Percentiles rank a stretch among this genome's conserved stretches.
Conservation (phyloP, 192 early-diverging fungal species). For the Polychytrium aggregatum region DNA sequence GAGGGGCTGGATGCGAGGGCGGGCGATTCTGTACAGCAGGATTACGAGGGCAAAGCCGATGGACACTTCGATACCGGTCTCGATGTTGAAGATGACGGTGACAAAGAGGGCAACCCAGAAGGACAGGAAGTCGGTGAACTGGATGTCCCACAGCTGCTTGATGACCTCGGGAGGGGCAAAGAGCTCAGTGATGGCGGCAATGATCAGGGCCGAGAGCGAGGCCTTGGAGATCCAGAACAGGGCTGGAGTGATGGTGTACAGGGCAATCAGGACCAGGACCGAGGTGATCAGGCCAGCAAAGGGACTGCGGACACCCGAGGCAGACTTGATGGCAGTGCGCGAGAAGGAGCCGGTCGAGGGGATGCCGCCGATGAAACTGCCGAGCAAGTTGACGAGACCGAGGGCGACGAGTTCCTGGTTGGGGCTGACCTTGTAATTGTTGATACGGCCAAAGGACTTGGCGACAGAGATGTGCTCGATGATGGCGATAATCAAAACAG, state of each 20-base stretch:
- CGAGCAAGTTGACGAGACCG: constrained; percentile 76
- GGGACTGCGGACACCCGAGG: constrained; percentile 75
- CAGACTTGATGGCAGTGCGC: constrained; percentile 81
- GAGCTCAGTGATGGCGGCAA: constrained; percentile 74
- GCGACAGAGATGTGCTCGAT: constrained; percentile 86
- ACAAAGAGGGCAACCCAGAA: constrained; percentile 42
- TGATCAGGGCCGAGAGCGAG: constrained; percentile 70
- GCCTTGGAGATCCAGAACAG: constrained; percentile 83
- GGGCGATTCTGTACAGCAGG: constrained; percentile 68
- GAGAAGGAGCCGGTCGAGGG: constrained; percentile 90
- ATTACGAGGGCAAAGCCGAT: constrained; percentile 61
- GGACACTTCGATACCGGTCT: constrained; percentile 71
- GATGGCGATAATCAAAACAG: constrained; percentile 62
- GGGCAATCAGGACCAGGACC: constrained; percentile 64
- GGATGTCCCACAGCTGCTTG: constrained; percentile 50
- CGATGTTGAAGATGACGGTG: constrained; percentile 55
- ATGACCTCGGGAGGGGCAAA: constrained; percentile 50
- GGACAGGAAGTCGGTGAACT: constrained; percentile 39
- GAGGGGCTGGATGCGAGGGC: constrained; percentile 47
- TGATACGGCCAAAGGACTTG: constrained; percentile 74
- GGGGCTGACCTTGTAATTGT: constrained; percentile 71
- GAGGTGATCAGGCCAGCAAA: constrained; percentile 69
- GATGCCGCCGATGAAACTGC: constrained; percentile 78
- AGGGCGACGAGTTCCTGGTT: constrained; percentile 88
- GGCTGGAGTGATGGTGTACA: constrained; percentile 70